Percentiles rank a stretch among this genome's conserved stretches.
Evolutionary conservation across 306 rosid species (phyloP).

Genomic region (Herpetospermum pedunculosum): DNA sequence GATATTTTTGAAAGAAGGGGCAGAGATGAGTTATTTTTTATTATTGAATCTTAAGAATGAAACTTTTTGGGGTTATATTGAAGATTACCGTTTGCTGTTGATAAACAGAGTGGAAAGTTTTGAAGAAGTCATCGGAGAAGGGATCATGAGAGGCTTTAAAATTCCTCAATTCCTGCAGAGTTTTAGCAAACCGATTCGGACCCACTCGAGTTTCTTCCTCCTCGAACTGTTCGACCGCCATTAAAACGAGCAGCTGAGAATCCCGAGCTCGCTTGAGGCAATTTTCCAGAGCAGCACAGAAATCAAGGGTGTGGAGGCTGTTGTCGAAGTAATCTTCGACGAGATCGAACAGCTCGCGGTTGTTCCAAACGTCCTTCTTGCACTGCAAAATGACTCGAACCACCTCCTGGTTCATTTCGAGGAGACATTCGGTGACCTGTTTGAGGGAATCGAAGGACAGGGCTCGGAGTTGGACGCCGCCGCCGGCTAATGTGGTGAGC

Average conservation of each 20-base stretch:
- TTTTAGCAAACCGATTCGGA: slow-evolving; percentile 23
- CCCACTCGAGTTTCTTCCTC: slow-evolving; percentile 34
- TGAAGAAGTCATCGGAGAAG: slow-evolving; percentile 62
- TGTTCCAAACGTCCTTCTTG: slow-evolving; percentile 86
- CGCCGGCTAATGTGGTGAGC: slow-evolving; percentile 46
- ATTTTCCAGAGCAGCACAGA: slow-evolving; percentile 75
- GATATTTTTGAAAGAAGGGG: no score
- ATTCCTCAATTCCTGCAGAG: slow-evolving; percentile 55
- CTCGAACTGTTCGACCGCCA: slow-evolving; percentile 67
- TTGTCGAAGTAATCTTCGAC: slow-evolving; percentile 90
- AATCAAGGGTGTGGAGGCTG: slow-evolving; percentile 68
- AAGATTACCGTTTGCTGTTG: slow-evolving; percentile 35
- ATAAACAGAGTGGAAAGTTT: slow-evolving; percentile 52
- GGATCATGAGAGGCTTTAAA: slow-evolving; percentile 71
- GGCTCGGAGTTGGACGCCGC: slow-evolving; percentile 64
- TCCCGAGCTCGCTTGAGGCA: slow-evolving; percentile 68
- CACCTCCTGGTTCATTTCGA: slow-evolving; percentile 91
- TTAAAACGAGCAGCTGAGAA: slow-evolving; percentile 55
- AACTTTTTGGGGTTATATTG: background rate
- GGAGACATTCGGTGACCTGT: slow-evolving; percentile 61
- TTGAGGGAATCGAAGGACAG: slow-evolving; percentile 69
- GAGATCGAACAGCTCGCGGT: slow-evolving; percentile 60
- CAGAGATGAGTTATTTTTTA: no score
- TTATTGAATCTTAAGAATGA: no score
- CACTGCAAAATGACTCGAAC: slow-evolving; percentile 77